A percentile compares a stretch with the other conserved stretches of the same genome.
phyloP scores from a whole-genome alignment of 345 rosid species.

The Citrus inodora region DNA sequence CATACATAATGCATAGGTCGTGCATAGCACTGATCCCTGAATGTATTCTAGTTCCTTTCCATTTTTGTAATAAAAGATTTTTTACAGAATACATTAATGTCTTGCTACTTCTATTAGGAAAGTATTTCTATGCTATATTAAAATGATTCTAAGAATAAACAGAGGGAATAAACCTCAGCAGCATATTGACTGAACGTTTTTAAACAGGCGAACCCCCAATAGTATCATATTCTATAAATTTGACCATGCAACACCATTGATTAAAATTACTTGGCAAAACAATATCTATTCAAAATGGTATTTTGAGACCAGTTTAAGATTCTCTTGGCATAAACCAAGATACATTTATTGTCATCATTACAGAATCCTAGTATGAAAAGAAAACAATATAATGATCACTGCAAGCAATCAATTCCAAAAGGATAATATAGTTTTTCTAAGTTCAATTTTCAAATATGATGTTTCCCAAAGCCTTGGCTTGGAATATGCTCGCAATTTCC shows the following conservation, averaged over 20 bases:
- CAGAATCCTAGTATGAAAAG: background rate
- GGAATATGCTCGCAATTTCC: conserved; percentile 26
- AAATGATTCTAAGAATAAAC: background rate
- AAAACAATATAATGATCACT: background rate
- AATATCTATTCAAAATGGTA: background rate
- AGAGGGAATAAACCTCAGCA: background rate
- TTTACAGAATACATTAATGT: background rate
- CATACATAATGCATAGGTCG: background rate
- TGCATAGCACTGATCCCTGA: background rate
- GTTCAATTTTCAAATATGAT: conserved; percentile 3
- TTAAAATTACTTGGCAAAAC: background rate
- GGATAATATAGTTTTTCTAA: background rate
- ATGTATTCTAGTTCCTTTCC: background rate
- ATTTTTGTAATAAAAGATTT: background rate
- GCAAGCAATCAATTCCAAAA: background rate
- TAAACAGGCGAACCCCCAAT: background rate
- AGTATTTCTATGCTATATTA: background rate
- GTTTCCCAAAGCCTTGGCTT: conserved; percentile 25
- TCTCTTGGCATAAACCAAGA: background rate
- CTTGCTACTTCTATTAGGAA: background rate
- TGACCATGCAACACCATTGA: background rate
- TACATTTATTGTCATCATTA: background rate
- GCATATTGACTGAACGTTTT: background rate
- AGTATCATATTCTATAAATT: background rate
- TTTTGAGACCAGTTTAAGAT: background rate